A percentile compares a stretch with the other conserved stretches of the same genome.
phyloP scores from a whole-genome alignment of 169 alveolate genomes.

The Blepharisma undulans region DNA sequence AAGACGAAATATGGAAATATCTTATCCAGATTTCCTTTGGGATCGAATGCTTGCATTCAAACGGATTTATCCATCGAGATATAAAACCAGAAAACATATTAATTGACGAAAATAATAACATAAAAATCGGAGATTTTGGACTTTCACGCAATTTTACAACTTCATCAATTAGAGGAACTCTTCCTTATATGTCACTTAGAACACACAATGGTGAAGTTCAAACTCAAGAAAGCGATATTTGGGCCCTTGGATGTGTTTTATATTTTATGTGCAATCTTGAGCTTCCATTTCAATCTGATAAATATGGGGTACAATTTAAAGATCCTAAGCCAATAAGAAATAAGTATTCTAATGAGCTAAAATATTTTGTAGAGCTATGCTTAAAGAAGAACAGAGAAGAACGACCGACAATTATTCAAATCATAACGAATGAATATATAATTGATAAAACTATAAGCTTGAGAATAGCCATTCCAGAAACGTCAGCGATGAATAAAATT shows the following conservation, averaged over 20 bases:
- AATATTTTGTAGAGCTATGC: constrained; percentile 65
- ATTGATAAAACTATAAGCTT: background rate
- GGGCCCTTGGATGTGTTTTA: constrained; percentile 96
- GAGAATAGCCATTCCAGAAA: constrained; percentile 15
- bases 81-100: constrained; percentile 1
- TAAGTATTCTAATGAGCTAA: constrained; percentile 68
- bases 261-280: constrained; percentile 89
- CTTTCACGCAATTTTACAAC: background rate
- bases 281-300: constrained; percentile 91
- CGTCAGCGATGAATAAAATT: background rate
- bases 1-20: background rate
- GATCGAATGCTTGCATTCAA: background rate
- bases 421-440: background rate
- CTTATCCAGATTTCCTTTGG: background rate
- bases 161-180: background rate
- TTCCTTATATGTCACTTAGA: background rate
- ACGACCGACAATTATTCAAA: constrained; percentile 60
- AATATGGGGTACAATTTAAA: no score
- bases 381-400: constrained; percentile 64
- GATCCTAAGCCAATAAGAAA: constrained; percentile 71
- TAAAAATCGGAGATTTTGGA: constrained; percentile 65
- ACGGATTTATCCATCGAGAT: constrained; percentile 4
- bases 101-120: background rate
- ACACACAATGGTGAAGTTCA: background rate
- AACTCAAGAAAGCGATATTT: constrained; percentile 92